Evolutionary conservation across 106 monocot species (phyloP).

Genomic region (Acorus gramineus): DNA sequence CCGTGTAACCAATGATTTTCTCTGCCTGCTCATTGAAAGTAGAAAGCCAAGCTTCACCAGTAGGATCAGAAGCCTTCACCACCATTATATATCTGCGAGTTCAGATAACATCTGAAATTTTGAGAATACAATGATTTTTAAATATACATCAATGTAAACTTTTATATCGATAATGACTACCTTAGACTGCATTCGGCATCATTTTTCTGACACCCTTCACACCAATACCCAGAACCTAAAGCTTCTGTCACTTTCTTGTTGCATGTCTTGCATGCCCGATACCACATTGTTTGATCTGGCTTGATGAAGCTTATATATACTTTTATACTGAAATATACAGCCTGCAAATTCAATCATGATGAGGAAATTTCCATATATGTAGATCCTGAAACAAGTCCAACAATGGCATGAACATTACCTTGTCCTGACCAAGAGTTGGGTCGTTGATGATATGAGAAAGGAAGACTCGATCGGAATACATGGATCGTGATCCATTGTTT

Average conservation of each 20-base stretch:
- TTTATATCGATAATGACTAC: conserved; percentile 14
- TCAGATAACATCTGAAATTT: neutral
- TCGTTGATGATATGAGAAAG: conserved; percentile 73
- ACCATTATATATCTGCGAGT: conserved; percentile 72
- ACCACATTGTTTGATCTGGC: conserved; percentile 93
- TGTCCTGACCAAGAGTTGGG: conserved; percentile 67
- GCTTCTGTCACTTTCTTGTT: conserved; percentile 96
- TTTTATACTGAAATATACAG: conserved; percentile 69
- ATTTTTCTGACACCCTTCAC: conserved; percentile 93
- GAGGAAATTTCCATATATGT: no score
- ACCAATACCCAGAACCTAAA: conserved; percentile 85
- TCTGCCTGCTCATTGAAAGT: conserved; percentile 95
- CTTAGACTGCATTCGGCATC: conserved; percentile 73
- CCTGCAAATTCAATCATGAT: conserved; percentile 21
- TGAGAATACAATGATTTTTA: no score
- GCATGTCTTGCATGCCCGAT: conserved; percentile 89
- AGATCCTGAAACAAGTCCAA: no score
- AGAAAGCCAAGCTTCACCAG: conserved; percentile 89
- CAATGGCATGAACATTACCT: conserved; percentile 26
- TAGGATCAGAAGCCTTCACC: conserved; percentile 66
- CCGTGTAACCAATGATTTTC: conserved; percentile 83
- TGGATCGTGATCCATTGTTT: conserved; percentile 51
- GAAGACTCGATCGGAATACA: conserved; percentile 76
- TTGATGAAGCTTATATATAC: conserved; percentile 78
- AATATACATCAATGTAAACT: no score